These are phyloP conservation scores for Pseudonitzschia multistriata DNA, from an alignment of 108 stramenopile genomes.

Conservation along the genomic window DNA sequence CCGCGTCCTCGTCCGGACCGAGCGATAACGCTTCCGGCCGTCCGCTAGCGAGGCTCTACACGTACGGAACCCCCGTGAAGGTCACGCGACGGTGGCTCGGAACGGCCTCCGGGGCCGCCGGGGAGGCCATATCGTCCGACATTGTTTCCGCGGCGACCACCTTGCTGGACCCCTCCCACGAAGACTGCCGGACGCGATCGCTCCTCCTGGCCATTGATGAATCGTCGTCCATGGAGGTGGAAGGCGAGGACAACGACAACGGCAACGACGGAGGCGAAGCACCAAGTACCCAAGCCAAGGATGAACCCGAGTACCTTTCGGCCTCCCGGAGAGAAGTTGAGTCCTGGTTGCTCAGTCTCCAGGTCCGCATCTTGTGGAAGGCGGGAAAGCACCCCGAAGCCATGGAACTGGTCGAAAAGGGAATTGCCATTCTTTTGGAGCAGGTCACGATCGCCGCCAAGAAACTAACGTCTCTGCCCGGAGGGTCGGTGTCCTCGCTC, in stretches of 20 bases:
- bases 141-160: constrained; percentile 47
- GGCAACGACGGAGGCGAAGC: constrained; percentile 8
- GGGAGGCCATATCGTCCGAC: constrained; percentile 44
- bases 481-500: constrained; percentile 48
- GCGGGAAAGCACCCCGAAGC: constrained; percentile 40
- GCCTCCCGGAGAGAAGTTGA: constrained; percentile 64
- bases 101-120: constrained; percentile 66
- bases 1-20: too few relatives aligned
- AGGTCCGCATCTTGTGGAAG: constrained; percentile 67
- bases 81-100: constrained; percentile 83
- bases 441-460: constrained; percentile 48
- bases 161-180: constrained; percentile 54
- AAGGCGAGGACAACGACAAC: constrained; percentile 5
- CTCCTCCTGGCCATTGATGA: neutral
- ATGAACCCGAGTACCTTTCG: constrained; percentile 42
- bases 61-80: constrained; percentile 61
- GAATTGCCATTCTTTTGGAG: constrained; percentile 44
- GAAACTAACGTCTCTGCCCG: constrained; percentile 30
- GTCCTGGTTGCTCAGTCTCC: constrained; percentile 66
- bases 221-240: constrained; percentile 31
- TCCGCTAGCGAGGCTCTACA: constrained; percentile 32
- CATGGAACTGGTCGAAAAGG: constrained; percentile 46
- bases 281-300: constrained; percentile 18
- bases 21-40: too few relatives aligned
- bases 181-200: neutral